phyloP scores from a whole-genome alignment of 2,329 filamentous ascomycete genomes.

The Cercospora nicotianae region DNA sequence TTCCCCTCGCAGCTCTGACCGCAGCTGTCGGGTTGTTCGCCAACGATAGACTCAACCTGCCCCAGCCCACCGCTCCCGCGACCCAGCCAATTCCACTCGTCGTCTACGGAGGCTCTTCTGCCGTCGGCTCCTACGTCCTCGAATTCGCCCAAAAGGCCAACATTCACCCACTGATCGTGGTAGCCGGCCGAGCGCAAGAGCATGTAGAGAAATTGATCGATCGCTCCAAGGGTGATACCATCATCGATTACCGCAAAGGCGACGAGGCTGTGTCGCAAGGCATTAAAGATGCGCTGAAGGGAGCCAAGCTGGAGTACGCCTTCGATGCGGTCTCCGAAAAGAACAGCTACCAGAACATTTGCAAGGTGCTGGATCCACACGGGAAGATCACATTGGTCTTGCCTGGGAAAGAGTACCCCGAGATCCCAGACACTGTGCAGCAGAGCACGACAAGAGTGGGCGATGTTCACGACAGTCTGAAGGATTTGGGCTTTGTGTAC shows the following conservation, averaged over 20 bases:
- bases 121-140: conserved; percentile 60
- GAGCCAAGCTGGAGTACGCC: conserved; percentile 33
- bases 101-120: conserved; percentile 54
- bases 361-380: conserved; percentile 40
- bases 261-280: conserved; percentile 36
- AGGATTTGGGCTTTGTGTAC: conserved; percentile 41
- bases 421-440: conserved; percentile 43
- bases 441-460: conserved; percentile 41
- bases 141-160: conserved; percentile 55
- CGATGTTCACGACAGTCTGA: conserved; percentile 35
- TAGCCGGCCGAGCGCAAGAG: conserved; percentile 56
- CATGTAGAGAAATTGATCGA: conserved; percentile 58
- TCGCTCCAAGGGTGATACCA: conserved; percentile 54
- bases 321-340: conserved; percentile 39
- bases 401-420: conserved; percentile 45
- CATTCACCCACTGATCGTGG: conserved; percentile 62
- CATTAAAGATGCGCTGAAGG: conserved; percentile 37
- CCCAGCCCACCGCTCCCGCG: conserved; percentile 43
- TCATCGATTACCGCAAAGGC: conserved; percentile 60
- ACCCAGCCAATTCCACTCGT: conserved; percentile 39
- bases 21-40: conserved; percentile 48
- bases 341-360: conserved; percentile 41
- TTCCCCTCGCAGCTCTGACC: conserved; percentile 51
- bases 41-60: conserved; percentile 42
- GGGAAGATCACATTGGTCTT: conserved; percentile 39